phyloP scores from a whole-genome alignment of 2,329 filamentous ascomycete genomes.

The Botrytis deweyae region DNA sequence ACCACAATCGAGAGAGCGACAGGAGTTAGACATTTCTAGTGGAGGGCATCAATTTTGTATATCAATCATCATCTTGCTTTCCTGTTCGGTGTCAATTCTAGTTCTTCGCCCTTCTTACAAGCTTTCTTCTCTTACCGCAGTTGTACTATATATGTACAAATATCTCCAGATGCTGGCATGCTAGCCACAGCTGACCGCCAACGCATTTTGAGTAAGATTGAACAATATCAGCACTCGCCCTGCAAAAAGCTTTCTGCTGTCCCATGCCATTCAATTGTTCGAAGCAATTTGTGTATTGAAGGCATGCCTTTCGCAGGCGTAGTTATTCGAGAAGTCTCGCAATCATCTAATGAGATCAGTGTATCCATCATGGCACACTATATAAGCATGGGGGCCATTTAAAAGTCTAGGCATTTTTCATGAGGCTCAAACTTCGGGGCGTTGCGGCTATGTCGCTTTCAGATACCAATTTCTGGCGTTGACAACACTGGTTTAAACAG shows the following conservation, averaged over 20 bases:
- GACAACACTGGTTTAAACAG: not conserved
- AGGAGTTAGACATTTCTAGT: conserved; percentile 16
- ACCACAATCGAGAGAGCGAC: conserved; percentile 1
- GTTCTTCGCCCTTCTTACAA: not conserved
- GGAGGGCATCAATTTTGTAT: conserved; percentile 11
- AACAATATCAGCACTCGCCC: not conserved
- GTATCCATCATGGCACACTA: not conserved
- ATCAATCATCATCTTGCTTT: not conserved
- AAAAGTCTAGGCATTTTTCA: not conserved
- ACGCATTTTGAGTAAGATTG: not conserved
- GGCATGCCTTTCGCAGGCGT: not conserved
- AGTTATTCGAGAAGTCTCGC: conserved; percentile 1
- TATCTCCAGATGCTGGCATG: too few species aligned
- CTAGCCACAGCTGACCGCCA: too few species aligned
- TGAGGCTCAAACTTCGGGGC: not conserved
- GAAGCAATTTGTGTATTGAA: not conserved
- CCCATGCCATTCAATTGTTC: not conserved
- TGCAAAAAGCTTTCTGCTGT: not conserved
- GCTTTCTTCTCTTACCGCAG: not conserved
- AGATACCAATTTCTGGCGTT: not conserved
- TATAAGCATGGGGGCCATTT: not conserved
- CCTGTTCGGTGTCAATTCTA: conserved; percentile 1
- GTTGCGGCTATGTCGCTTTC: not conserved
- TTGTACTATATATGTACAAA: not conserved
- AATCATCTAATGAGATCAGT: not conserved